Conservation (phyloP, 164 flowering plant species). For the Vitis vinifera region ASM3070453v1 NC_081809.1:7673501-7674000, state of each 20-base stretch:
- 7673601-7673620: slow-evolving; percentile 46
- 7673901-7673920: no score
- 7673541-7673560: not conserved
- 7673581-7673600: slow-evolving; percentile 2
- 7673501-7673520: not conserved
- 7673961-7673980: no score
- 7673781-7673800: not conserved
- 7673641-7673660: slow-evolving; percentile 52
- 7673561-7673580: slow-evolving; percentile 1
- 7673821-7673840: no score
- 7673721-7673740: slow-evolving; percentile 64
- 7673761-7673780: not conserved
- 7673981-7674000: no score
- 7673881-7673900: no score
- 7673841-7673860: no score
- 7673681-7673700: slow-evolving; percentile 65
- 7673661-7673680: slow-evolving; percentile 57
- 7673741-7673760: slow-evolving; percentile 44
- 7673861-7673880: no score
- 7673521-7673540: not conserved
- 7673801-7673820: no score
- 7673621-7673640: slow-evolving; percentile 75
- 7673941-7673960: no score
- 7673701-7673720: slow-evolving; percentile 44
- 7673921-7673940: no score